Evolutionary conservation across 139 green algal species (phyloP), one percentile per base, ranked within the genome.

Genomic region (Tetradesmus lagerheimii): DNA sequence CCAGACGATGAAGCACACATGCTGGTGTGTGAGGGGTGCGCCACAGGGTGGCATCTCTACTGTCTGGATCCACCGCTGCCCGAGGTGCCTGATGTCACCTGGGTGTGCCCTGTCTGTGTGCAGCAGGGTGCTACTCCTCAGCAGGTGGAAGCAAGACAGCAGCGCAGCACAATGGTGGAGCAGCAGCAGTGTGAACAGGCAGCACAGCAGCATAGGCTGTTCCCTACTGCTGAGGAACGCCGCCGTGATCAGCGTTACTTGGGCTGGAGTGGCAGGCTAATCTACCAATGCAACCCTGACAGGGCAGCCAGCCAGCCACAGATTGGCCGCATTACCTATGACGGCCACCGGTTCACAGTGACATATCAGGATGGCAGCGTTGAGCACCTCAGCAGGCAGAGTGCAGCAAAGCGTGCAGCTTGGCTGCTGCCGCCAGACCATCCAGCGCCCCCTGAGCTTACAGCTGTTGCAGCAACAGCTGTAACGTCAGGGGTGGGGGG

Each of bases 11-110:
- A 53, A 29, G 35, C 41, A 34, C 8, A 14, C 38, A 57, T 83
- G 78, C 78, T 83, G 3, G 38, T 83, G 78, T 83, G 78, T 50
- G 78, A 83, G 15, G 43, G 16, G 37, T 83, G 78, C 37, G 38
- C 41, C 31, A 27, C 5, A 14, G 78, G 78, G 27, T 62, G 35
- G 78, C 78, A 83, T 37, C 41, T 62, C 11, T 57, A 64, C 78
- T 83, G 78, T 37, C 37, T 83, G 8, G 29, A 37, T 6, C 78
- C 78, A 29, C 78, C 37, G 2, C 38, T 83, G 38, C 27, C 37
- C 5, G 37, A n/a, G 12, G 78, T 83, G 5, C 78, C 78, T 6
- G 78, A 83, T 62, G 78, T 35, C 37, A 57, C 31, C 31, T 75
- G 64, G 64, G 64, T 75, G 64, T 75, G 64, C 20, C 64, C 64